These are phyloP conservation scores for Rubia occidens DNA, from an alignment of 305 asterid genomes.

Conservation along the genomic window DNA sequence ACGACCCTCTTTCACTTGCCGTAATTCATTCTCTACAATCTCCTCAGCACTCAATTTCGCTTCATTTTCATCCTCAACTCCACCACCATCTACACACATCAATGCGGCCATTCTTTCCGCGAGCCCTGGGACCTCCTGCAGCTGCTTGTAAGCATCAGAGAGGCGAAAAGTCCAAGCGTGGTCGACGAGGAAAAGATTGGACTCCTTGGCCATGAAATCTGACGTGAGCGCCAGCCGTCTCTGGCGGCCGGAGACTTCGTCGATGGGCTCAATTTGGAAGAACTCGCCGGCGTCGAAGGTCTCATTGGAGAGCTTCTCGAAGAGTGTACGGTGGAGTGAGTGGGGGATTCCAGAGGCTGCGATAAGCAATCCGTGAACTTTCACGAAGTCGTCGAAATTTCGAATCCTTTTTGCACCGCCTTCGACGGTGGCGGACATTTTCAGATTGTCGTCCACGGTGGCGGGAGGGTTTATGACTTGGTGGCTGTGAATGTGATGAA, in stretches of 20 bases:
- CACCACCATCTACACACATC: slow-evolving; percentile 72
- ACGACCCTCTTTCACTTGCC: slow-evolving; percentile 43
- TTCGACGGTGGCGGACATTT: slow-evolving; percentile 33
- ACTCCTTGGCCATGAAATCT: slow-evolving; percentile 37
- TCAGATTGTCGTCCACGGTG: background rate
- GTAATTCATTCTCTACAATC: slow-evolving; percentile 53
- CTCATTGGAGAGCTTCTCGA: slow-evolving; percentile 64
- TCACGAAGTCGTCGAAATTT: slow-evolving; percentile 57
- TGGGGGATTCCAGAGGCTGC: slow-evolving; percentile 78
- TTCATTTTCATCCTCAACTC: slow-evolving; percentile 20
- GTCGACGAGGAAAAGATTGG: slow-evolving; percentile 81
- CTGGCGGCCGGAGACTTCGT: slow-evolving; percentile 49
- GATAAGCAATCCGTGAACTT: slow-evolving; percentile 63
- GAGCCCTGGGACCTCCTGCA: slow-evolving; percentile 82
- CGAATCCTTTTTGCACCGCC: slow-evolving; percentile 25
- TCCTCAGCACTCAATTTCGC: slow-evolving; percentile 37
- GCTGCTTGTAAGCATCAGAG: slow-evolving; percentile 81
- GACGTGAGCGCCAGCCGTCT: slow-evolving; percentile 60
- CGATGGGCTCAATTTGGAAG: slow-evolving; percentile 85
- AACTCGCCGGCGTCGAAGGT: slow-evolving; percentile 76
- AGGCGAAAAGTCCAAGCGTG: slow-evolving; percentile 98
- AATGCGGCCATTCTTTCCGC: slow-evolving; percentile 88
- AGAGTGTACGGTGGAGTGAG: slow-evolving; percentile 58
- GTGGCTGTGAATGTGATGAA: background rate
- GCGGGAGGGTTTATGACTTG: background rate